A percentile compares a stretch with the other conserved stretches of the same genome.
Conservation (phyloP, 148 eudicot species). For the Rhododendron ferrugineum region DNA sequence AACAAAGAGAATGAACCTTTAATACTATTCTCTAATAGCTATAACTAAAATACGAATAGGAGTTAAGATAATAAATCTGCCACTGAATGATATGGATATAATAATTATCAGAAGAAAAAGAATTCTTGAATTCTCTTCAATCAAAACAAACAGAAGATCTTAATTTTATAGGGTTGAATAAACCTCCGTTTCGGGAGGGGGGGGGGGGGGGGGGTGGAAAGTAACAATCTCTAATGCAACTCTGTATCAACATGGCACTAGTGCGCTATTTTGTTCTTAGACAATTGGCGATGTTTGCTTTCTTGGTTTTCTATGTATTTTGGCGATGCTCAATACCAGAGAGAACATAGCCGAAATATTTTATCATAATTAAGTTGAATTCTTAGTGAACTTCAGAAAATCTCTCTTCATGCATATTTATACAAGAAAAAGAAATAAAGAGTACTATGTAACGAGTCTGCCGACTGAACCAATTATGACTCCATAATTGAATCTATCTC, state of each 20-base stretch:
- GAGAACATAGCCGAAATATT: not conserved
- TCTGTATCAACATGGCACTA: not conserved
- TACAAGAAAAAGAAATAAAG: not conserved
- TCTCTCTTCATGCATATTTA: not conserved
- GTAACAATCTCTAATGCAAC: not conserved
- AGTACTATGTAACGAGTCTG: not conserved
- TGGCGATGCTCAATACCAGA: not conserved
- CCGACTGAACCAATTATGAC: not conserved
- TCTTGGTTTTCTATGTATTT: not conserved
- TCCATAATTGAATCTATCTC: not conserved
- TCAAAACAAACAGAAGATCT: not conserved
- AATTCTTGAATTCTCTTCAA: not conserved
- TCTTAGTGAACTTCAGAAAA: not conserved
- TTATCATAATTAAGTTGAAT: not conserved
- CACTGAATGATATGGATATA: not conserved
- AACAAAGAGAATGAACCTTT: not conserved
- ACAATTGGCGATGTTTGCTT: not conserved
- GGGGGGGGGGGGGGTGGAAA: too few species aligned
- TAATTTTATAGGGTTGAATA: not conserved
- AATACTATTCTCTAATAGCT: not conserved
- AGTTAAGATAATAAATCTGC: not conserved
- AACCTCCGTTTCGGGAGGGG: not conserved
- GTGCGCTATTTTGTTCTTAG: not conserved
- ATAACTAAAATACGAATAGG: not conserved
- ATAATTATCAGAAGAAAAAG: not conserved